A percentile compares a stretch with the other conserved stretches of the same genome.
phyloP scores from a whole-genome alignment of 352 stramenopile species.

The Globisporangium carolinianum region DNA sequence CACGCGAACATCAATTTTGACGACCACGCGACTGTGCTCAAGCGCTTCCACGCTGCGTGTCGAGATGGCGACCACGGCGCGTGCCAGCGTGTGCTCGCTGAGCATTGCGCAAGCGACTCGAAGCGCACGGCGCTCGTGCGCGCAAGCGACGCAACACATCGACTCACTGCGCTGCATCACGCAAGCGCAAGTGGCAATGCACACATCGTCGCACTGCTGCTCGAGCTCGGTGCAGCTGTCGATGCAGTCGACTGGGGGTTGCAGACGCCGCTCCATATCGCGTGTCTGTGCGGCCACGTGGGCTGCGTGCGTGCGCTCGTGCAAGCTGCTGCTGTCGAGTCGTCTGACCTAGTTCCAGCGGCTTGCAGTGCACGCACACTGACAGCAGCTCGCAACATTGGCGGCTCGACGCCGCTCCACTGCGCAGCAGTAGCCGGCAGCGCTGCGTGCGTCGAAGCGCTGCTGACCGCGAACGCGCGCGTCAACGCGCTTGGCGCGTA shows the following conservation, averaged over 20 bases:
- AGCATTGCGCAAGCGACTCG: slow-evolving; percentile 14
- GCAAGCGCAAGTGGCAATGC: slow-evolving; percentile 36
- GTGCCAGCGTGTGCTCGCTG: slow-evolving; percentile 30
- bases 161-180: slow-evolving; percentile 44
- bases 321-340: slow-evolving; percentile 3
- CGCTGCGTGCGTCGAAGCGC: slow-evolving; percentile 45
- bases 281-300: slow-evolving; percentile 32
- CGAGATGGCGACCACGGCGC: slow-evolving; percentile 33
- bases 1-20: neutral
- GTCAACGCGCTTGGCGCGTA: slow-evolving; percentile 32
- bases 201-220: slow-evolving; percentile 37
- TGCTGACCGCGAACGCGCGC: slow-evolving; percentile 48
- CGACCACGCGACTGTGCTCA: slow-evolving; percentile 1
- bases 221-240: slow-evolving; percentile 26
- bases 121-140: slow-evolving; percentile 10
- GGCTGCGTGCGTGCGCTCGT: slow-evolving; percentile 19
- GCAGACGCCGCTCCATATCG: slow-evolving; percentile 52
- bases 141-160: slow-evolving; percentile 15
- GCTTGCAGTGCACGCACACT: neutral
- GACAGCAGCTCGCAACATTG: slow-evolving; percentile 28
- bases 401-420: slow-evolving; percentile 47
- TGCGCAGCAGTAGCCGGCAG: slow-evolving; percentile 35
- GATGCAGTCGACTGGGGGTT: slow-evolving; percentile 32
- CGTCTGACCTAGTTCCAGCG: no score
- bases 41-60: slow-evolving; percentile 24